Evolutionary conservation across 2,329 filamentous ascomycete genomes (phyloP).

Genomic region (Ploettnerulaceae sp.): DNA sequence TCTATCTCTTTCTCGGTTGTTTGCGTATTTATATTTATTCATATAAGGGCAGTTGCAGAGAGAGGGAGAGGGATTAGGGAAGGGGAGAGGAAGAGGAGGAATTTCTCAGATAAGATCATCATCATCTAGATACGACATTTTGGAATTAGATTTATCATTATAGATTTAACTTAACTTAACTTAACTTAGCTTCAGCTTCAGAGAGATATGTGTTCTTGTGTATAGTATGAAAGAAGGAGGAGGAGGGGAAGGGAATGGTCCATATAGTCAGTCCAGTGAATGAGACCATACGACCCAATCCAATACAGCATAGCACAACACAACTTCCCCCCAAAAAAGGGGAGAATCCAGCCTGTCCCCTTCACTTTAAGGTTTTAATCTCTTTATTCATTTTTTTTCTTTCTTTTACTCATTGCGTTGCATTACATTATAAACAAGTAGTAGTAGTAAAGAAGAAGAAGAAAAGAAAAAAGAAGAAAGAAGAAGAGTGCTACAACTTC

Average conservation of each 20-base stretch:
- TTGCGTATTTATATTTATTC: conserved; percentile 11
- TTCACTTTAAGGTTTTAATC: background rate
- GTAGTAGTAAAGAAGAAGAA: background rate
- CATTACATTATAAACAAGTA: conserved; percentile 12
- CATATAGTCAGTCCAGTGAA: no score
- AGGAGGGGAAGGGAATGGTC: no score
- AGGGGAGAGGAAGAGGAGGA: background rate
- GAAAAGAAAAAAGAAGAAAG: background rate
- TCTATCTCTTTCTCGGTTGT: no score
- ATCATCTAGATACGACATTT: no score
- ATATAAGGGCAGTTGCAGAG: background rate
- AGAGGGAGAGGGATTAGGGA: background rate
- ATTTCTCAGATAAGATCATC: background rate
- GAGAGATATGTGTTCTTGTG: no score
- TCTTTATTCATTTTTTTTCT: conserved; percentile 5
- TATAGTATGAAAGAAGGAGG: no score
- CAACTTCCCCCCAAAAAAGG: no score
- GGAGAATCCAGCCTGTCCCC: background rate
- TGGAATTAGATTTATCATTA: no score
- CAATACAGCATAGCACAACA: no score
- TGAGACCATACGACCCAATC: no score
- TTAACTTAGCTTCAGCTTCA: no score
- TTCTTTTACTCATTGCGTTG: background rate
- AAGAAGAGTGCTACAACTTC: background rate
- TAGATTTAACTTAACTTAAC: no score